phyloP scores from a whole-genome alignment of 352 stramenopile genomes.

The Pythium utonaiense region DNA sequence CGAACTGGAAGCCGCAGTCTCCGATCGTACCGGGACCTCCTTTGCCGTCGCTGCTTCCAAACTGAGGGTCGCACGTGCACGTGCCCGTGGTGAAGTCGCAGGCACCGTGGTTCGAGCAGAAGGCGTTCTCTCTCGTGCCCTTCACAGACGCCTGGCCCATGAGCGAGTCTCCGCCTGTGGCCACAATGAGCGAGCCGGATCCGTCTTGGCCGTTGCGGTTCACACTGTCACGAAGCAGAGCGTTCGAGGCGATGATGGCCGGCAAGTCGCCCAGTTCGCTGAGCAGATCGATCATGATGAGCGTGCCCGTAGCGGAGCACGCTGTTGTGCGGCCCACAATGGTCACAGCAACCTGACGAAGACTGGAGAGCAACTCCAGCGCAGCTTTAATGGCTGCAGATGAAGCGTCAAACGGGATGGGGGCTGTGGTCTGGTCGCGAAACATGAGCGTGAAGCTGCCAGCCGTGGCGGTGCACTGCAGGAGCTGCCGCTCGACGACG shows the following conservation, averaged over 20 bases:
- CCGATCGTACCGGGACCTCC: conserved; percentile 55
- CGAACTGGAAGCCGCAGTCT: conserved; percentile 68
- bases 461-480: conserved; percentile 53
- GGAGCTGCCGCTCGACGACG: conserved; percentile 50
- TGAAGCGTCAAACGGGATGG: conserved; percentile 37
- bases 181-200: conserved; percentile 45
- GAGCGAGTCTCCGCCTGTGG: conserved; percentile 30
- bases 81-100: conserved; percentile 64
- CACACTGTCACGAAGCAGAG: conserved; percentile 40
- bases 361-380: conserved; percentile 42
- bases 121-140: conserved; percentile 62
- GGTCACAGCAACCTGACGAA: conserved; percentile 39
- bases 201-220: conserved; percentile 54
- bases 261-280: conserved; percentile 59
- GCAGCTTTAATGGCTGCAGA: conserved; percentile 36
- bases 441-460: conserved; percentile 70
- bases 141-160: conserved; percentile 43
- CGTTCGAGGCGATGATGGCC: conserved; percentile 32
- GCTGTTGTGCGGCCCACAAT: conserved; percentile 32
- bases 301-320: conserved; percentile 37
- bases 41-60: conserved; percentile 68
- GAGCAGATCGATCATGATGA: conserved; percentile 62
- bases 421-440: conserved; percentile 46
- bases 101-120: conserved; percentile 73
- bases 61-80: conserved; percentile 60